Conservation (phyloP, 352 stramenopile species). For the Pythium pyrilobum region DNA sequence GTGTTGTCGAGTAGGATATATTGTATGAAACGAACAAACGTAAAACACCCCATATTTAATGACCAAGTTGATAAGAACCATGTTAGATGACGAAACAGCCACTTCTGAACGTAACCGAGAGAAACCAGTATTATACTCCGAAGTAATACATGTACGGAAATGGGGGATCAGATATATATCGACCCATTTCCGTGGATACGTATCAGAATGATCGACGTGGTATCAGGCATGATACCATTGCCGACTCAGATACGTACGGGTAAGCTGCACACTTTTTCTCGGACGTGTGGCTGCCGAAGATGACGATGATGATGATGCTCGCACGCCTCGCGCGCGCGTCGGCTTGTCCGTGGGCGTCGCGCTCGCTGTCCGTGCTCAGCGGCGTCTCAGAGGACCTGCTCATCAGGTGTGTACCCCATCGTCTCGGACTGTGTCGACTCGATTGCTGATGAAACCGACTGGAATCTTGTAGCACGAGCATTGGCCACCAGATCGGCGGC, state of each 20-base stretch:
- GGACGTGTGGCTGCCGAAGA: neutral
- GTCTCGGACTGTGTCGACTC: neutral
- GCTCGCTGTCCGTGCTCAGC: conserved; percentile 53
- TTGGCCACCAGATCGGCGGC: conserved; percentile 77
- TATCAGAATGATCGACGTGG: neutral
- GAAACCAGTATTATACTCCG: too few relatives aligned
- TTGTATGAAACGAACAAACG: too few relatives aligned
- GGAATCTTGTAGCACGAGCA: conserved; percentile 44
- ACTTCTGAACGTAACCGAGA: too few relatives aligned
- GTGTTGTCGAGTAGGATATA: too few relatives aligned
- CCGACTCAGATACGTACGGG: neutral
- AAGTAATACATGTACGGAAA: too few relatives aligned
- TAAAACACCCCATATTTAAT: too few relatives aligned
- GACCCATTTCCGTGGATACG: too few relatives aligned
- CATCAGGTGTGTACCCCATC: conserved; percentile 31
- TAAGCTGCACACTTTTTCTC: neutral
- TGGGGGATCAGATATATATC: too few relatives aligned
- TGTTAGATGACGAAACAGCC: too few relatives aligned
- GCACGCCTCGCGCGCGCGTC: neutral
- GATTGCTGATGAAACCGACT: too few relatives aligned
- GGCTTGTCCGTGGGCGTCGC: conserved; percentile 1
- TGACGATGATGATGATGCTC: neutral
- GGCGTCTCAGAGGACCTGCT: conserved; percentile 77
- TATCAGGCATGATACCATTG: neutral
- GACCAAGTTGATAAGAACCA: too few relatives aligned